Evolutionary conservation across 2,329 filamentous ascomycete genomes (phyloP), one percentile per base, ranked within the genome.

Genomic region (Rosellinia necatrix): DNA sequence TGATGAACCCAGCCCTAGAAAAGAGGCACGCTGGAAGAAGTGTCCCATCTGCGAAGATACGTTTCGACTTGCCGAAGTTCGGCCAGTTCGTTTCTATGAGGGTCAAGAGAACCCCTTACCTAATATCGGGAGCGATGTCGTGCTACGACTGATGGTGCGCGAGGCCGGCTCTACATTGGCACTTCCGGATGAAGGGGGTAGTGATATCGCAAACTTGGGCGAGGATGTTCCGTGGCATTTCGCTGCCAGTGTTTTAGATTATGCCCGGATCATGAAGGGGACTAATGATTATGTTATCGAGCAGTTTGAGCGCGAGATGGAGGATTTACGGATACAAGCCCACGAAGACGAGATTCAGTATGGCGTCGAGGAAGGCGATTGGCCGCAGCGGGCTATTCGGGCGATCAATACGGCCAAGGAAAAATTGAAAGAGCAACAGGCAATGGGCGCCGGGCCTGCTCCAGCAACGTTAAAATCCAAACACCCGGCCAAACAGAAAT

Each of bases 21-120:
- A 88, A 74, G 87, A 84, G 66, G 79, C 88, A 25, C 82, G 89
- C 51, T 97, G 91, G 84, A 96, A 96, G 76, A 96, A 96, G 71
- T 99, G 94, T 65, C 93, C 94, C 0, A 92, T 99, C 29, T 99
- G 94, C 72, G 94, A 91, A 76, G 94, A 99, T 71, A 87, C 84
- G 43, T 85, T 99, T n/a, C 96, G 94, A 70, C 81, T 92, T n/a
- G 88, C 90, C 7, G 94, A 99, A 61, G 91, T 90, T 19, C 82
- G 90, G 44, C 92, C 94, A 1, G 92, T 97, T 19, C 84, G 92
- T 44, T 97, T 94, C 81, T 97, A 96, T 67, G 84, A 84, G 34
- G 93, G 92, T 0, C 92, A 97, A 73, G 92, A 97, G 73, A 87
- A 86, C 38, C 84, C 89, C 34, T 76, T 91, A 30, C 91, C 92